Evolutionary conservation across 257 asterid species (phyloP).

Genomic region (Eucommia ulmoides): DNA sequence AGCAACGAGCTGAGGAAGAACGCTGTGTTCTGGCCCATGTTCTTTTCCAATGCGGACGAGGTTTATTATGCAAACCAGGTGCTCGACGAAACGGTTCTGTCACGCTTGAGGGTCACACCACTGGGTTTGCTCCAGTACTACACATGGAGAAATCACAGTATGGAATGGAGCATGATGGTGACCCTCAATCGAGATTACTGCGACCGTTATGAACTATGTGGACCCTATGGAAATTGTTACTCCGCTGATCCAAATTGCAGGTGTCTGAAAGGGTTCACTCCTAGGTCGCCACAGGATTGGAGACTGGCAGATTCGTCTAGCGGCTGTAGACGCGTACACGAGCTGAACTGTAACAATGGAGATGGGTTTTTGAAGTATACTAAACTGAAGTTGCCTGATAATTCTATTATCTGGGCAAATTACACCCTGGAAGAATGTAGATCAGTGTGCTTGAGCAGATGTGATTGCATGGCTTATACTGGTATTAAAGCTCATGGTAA

Average conservation of each 20-base stretch:
- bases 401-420: conserved; percentile 11
- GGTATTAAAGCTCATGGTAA: conserved; percentile 12
- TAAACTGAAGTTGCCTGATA: conserved; percentile 25
- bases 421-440: conserved; percentile 11
- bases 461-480: conserved; percentile 28
- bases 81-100: conserved; percentile 10
- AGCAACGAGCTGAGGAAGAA: conserved; percentile 9
- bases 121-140: conserved; percentile 22
- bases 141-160: conserved; percentile 17
- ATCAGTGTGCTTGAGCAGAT: conserved; percentile 18
- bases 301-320: conserved; percentile 8
- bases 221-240: conserved; percentile 23
- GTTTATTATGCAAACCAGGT: conserved; percentile 20
- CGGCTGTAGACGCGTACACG: conserved; percentile 16
- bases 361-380: conserved; percentile 21
- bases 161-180: conserved; percentile 18
- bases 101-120: conserved; percentile 20
- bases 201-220: conserved; percentile 26
- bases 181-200: conserved; percentile 22
- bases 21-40: conserved; percentile 11
- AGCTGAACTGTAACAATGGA: conserved; percentile 16
- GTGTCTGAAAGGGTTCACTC: conserved; percentile 25
- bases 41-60: conserved; percentile 4
- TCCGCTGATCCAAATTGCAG: conserved; percentile 12
- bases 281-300: conserved; percentile 17